Evolutionary conservation across 129 eudicot genomes (phyloP), one percentile per base, ranked within the genome.

Genomic region (Arctium minus): DNA sequence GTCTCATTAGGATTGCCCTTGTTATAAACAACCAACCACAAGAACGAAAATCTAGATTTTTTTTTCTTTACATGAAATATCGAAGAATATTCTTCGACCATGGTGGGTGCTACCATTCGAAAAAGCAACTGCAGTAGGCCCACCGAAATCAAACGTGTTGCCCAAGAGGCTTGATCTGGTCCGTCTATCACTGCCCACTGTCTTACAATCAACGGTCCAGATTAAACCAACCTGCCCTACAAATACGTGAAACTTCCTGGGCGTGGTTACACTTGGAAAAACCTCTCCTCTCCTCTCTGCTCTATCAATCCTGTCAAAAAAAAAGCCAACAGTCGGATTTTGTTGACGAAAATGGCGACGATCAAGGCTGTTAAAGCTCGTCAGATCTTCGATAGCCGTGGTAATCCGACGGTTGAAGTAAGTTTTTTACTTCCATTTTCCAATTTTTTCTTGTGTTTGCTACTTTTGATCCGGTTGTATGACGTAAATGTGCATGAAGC

Each of bases 331-430:
- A 48, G 70, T 40, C 74, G 81, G 22, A 80, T 15, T 18, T 48
- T 3, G 79, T 46, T 39, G n/a, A 73, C 33, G 27, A 50, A 72
- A 75, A 88, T 88, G 91, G 89, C 83, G 56, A 88, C 89, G 64
- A 88, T 88, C 78, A 82, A 79, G 69, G 79, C 77, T 1, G 87
- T 88, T 13, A 88, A 88, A 72, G 91, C 89, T 79, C 88, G 91
- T n/a, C 91, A 88, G 82, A 88, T 88, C 69, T 88, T 88, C 78
- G 91, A 88, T 64, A 81, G 87, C 11, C 89, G 91, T 31, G 91
- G 91, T 35, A 88, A 88, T 68, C 91, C 91, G 29, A 88, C 91
- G 8, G 91, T 88, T 39, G 91, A 88, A 78, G 91, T 88, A 72
- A 72, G 78, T 70, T 33, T 50, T 80, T 6, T 27, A 35, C 27